Evolutionary conservation across 2,329 filamentous ascomycete species (phyloP), one percentile per base, ranked within the genome.

Genomic region (Fusarium armeniacum): DNA sequence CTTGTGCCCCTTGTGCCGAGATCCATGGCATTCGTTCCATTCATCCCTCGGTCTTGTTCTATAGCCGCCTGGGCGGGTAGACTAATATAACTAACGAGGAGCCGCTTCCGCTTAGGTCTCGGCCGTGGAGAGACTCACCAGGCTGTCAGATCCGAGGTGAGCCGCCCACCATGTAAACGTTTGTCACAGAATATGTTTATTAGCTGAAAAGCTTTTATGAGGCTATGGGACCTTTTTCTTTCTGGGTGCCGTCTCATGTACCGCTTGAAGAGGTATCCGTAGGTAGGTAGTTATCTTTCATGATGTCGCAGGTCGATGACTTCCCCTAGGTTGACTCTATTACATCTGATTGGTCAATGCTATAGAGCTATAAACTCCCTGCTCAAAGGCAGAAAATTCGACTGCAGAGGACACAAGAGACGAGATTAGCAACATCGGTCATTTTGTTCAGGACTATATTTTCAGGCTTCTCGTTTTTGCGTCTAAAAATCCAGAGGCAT

Each of bases 81-180:
- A 40, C 49, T 51, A 26, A 38, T 36, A 38, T 36, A 40, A 28
- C 47, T 51, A 20, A 51, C 49, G 28, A 20, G 24, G 30, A 58
- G 36, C 51, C 35, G 43, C 58, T 30, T 51, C 30, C 45, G n/a
- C 43, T 47, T 55, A 33, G 20, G 28, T 38, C 38, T 18, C 44
- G 52, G 24, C 32, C 32, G 33, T 50, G 26, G 50, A 22, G 50
- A 57, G 44, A 20, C 40, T 22, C 41, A 32, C 40, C 18, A 49
- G 40, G 12, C 24, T 65, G 36, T 54, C 28, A 60, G 49, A 60
- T 52, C 65, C 65, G 61, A 69, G 61, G 65, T 69, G 55, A 69
- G 60, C 62, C 56, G 61, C 46, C 57, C 38, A 46, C 43, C 5
- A 32, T 64, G 36, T 24, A 58, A 64, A 24, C 38, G 26, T 57